Percentiles rank a stretch among this genome's conserved stretches.
These are phyloP conservation scores for Cajanus cajan DNA, from an alignment of 306 rosid genomes.

Conservation along the genomic window DNA sequence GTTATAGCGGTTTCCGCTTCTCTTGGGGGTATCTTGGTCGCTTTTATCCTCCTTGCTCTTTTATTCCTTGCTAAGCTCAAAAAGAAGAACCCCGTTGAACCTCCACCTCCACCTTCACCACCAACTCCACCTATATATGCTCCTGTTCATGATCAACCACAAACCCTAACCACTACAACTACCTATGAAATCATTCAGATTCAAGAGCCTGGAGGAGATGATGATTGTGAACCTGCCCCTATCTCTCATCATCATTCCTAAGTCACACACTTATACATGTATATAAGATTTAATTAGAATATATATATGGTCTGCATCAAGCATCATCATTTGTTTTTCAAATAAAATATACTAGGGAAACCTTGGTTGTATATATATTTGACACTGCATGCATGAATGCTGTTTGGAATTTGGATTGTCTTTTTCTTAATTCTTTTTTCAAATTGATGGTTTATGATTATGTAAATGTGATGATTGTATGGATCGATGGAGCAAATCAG, in stretches of 20 bases:
- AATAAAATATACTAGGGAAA: background rate
- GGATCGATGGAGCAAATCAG: too few species aligned
- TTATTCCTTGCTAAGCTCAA: constrained; percentile 51
- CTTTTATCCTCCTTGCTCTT: constrained; percentile 45
- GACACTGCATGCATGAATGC: background rate
- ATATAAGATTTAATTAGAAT: too few species aligned
- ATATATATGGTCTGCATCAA: background rate
- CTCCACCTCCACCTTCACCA: constrained; percentile 27
- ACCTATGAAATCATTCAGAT: background rate
- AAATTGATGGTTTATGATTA: too few species aligned
- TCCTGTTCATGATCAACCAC: background rate
- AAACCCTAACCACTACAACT: background rate
- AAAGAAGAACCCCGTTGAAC: constrained; percentile 24
- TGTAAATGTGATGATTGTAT: too few species aligned
- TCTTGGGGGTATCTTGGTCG: constrained; percentile 47
- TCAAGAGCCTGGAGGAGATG: background rate
- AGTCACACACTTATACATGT: too few species aligned
- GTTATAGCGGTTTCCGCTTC: constrained; percentile 56
- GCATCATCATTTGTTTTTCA: background rate
- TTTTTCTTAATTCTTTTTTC: background rate
- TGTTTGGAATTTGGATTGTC: too few species aligned
- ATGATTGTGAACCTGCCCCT: background rate
- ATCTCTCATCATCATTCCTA: background rate
- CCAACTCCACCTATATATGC: background rate
- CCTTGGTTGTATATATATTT: too few species aligned